Base-by-base conservation (phyloP, 352 stramenopile genomes). In the Phytophthora foliorum region DNA sequence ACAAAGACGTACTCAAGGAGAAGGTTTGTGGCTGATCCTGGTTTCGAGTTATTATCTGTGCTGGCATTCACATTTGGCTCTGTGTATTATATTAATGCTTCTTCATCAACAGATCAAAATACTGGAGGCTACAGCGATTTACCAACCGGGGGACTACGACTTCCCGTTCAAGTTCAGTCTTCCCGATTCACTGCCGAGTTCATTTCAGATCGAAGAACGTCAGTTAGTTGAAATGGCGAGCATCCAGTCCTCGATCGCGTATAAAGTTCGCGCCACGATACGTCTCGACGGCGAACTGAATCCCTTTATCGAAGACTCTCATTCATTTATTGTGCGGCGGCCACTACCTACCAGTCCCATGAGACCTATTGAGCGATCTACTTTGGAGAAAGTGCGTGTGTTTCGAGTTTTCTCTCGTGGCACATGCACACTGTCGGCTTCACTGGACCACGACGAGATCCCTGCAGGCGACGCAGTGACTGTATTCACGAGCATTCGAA, bases 131-230 rank as follows among this genome's bases (percentile, higher is more conserved):
- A 3, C 41, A 24, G 19, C 36, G n/a, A 53, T 25, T 32, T 58
- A 57, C 24, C 42, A 44, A 11, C 29, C 57, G 6, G 57, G 44
- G 17, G 38, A 45, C 8, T 72, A 63, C 41, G 50, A 54, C 21
- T 67, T 61, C 36, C 36, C 54, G 27, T 67, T 72, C 41, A 45
- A 17, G n/a, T 62, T 61, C 31, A 48, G 24, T 16, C 32, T 72
- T 1, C 49, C 38, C 9, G 49, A 56, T 29, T 67, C 64, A 8
- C 57, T 67, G 38, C 57, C 57, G 6, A 56, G 8, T 19, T 46
- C 61, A 22, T 69, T 52, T 41, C 44, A 29, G 5, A 24, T 67
- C 17, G 17, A 52, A 45, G 58, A 59, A 19, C 59, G 49, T 3
- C n/a, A 49, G 8, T 14, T 59, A 8, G 48, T 44, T 16, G 45